A percentile compares a stretch with the other conserved stretches of the same genome.
Evolutionary conservation across 176 grass and related monocot genomes (phyloP).

Genomic region (Hordeum marinum): DNA sequence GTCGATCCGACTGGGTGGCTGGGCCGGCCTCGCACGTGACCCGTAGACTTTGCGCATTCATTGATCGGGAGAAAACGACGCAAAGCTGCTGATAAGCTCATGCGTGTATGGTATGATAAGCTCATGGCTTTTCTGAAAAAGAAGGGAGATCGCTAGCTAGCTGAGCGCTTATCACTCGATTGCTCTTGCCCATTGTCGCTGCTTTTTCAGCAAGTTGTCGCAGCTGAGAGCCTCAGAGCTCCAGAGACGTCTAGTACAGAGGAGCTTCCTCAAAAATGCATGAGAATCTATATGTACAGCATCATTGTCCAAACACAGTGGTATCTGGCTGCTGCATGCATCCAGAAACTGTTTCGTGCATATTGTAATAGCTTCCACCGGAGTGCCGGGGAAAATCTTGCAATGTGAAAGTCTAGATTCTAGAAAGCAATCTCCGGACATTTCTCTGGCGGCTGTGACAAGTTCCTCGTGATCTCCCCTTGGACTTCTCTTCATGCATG

Average conservation of each 20-base stretch:
- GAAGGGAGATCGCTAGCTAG: background rate
- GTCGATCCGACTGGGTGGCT: background rate
- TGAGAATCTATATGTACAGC: background rate
- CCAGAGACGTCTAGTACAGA: background rate
- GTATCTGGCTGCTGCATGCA: no score
- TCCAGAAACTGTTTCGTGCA: background rate
- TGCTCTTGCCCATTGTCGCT: background rate
- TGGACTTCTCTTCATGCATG: background rate
- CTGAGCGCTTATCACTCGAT: constrained; percentile 25
- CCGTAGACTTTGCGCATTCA: constrained; percentile 21
- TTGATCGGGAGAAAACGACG: constrained; percentile 19
- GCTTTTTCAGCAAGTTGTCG: background rate
- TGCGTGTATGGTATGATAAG: constrained; percentile 41
- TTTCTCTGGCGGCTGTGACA: background rate
- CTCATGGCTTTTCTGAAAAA: constrained; percentile 22
- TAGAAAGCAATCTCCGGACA: background rate
- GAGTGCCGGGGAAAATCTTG: background rate
- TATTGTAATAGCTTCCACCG: background rate
- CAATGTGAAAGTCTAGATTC: background rate
- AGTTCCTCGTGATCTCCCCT: constrained; percentile 22
- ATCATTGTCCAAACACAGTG: background rate
- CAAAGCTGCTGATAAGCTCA: constrained; percentile 20
- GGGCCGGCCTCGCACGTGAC: constrained; percentile 10
- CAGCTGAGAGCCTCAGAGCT: background rate
- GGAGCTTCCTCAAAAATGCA: no score